Percentiles rank a stretch among this genome's conserved stretches.
Conservation (phyloP, 306 rosid genomes). For the Fragaria nilgerrensis region DNA sequence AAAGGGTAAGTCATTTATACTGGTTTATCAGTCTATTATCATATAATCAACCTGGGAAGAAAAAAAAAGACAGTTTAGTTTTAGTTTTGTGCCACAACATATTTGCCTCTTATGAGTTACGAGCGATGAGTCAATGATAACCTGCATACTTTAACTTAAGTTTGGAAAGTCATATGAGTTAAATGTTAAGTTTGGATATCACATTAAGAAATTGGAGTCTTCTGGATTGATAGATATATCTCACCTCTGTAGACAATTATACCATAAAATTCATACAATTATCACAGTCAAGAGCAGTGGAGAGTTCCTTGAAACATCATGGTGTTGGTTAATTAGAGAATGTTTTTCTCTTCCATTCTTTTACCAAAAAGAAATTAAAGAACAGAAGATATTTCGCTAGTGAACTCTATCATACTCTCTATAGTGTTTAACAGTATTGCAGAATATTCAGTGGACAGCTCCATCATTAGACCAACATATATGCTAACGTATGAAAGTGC, state of each 20-base stretch:
- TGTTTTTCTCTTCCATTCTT: slow-evolving; percentile 3
- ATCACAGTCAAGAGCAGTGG: background rate
- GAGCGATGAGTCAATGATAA: background rate
- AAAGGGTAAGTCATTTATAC: background rate
- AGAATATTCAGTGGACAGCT: slow-evolving; percentile 82
- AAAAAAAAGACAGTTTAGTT: background rate
- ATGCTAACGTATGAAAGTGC: slow-evolving; percentile 97
- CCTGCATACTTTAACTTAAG: background rate
- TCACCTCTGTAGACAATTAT: background rate
- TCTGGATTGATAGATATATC: background rate
- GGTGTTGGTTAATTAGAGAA: background rate
- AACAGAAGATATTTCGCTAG: background rate
- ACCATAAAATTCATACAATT: background rate
- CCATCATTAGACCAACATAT: slow-evolving; percentile 86
- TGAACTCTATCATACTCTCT: slow-evolving; percentile 12
- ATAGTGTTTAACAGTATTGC: slow-evolving; percentile 65
- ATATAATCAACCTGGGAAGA: background rate
- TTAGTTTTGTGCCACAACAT: background rate
- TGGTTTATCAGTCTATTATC: background rate
- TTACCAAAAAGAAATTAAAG: background rate
- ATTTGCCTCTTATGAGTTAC: background rate
- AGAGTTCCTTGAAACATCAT: background rate
- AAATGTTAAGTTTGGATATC: background rate
- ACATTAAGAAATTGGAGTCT: background rate
- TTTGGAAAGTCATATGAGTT: background rate